Percentiles rank a stretch among this genome's conserved stretches.
Conservation (phyloP, 495 filamentous ascomycete species). For the Daldinia bambusicola region DNA sequence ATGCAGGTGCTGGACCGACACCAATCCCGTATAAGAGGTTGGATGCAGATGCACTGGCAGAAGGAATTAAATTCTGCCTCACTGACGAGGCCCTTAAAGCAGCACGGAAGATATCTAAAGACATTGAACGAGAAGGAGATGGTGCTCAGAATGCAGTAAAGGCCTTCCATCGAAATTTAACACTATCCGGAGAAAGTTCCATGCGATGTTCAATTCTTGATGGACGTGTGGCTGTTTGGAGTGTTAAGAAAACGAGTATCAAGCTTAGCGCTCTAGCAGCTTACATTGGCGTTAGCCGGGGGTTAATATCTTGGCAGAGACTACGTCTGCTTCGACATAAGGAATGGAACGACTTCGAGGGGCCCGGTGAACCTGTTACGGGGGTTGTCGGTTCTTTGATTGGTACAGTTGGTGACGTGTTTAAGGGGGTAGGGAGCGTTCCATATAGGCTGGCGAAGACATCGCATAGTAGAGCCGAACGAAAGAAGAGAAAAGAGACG, state of each 20-base stretch:
- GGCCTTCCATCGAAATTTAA: slow-evolving; percentile 74
- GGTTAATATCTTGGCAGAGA: slow-evolving; percentile 69
- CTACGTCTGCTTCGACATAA: slow-evolving; percentile 72
- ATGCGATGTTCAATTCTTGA: slow-evolving; percentile 76
- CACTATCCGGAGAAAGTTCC: slow-evolving; percentile 62
- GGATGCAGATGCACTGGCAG: slow-evolving; percentile 68
- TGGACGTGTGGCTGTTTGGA: slow-evolving; percentile 75
- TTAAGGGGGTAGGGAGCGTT: slow-evolving; percentile 67
- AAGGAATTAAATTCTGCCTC: slow-evolving; percentile 75
- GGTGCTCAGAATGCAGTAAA: slow-evolving; percentile 77
- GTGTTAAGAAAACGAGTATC: slow-evolving; percentile 65
- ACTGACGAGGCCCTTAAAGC: slow-evolving; percentile 64
- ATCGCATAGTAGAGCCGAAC: slow-evolving; percentile 58
- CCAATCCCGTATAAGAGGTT: slow-evolving; percentile 80
- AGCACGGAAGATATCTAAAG: slow-evolving; percentile 67
- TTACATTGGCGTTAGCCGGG: slow-evolving; percentile 66
- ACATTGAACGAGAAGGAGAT: slow-evolving; percentile 74
- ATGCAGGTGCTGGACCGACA: slow-evolving; percentile 71
- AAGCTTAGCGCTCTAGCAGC: slow-evolving; percentile 74
- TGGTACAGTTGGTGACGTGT: slow-evolving; percentile 62
- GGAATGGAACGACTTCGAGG: slow-evolving; percentile 84
- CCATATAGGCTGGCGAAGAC: slow-evolving; percentile 66
- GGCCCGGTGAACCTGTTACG: slow-evolving; percentile 78
- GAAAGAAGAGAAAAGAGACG: slow-evolving; percentile 54
- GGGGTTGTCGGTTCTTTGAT: slow-evolving; percentile 68